phyloP scores from a whole-genome alignment of 306 rosid genomes.

The Gleditsia sinensis region DNA sequence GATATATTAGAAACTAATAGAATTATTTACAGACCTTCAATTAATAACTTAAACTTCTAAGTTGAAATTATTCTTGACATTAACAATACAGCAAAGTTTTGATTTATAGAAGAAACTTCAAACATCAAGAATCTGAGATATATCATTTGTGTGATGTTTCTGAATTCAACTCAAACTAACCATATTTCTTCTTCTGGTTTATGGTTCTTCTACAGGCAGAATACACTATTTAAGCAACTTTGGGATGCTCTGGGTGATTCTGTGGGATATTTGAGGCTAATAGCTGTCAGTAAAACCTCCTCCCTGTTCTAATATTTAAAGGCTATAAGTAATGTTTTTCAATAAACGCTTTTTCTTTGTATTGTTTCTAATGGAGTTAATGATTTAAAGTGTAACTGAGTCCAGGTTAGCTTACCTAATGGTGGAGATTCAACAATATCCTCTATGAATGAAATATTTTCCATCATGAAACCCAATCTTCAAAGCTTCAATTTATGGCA shows the following conservation, averaged over 20 bases:
- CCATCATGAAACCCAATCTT: conserved; percentile 68
- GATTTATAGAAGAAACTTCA: conserved; percentile 10
- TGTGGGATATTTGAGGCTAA: conserved; percentile 52
- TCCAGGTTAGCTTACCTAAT: conserved; percentile 90
- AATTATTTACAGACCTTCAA: not conserved
- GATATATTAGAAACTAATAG: too few species aligned
- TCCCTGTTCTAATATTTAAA: not conserved
- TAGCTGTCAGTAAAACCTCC: conserved; percentile 64
- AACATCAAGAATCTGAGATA: conserved; percentile 12
- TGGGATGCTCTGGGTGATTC: conserved; percentile 81
- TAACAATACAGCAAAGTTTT: not conserved
- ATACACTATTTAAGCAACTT: conserved; percentile 58
- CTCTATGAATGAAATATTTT: conserved; percentile 71
- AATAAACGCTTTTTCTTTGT: not conserved
- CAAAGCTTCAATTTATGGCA: conserved; percentile 82
- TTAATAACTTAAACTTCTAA: not conserved
- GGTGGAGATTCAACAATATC: conserved; percentile 64
- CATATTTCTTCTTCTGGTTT: conserved; percentile 15
- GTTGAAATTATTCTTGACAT: not conserved
- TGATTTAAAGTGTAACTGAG: not conserved
- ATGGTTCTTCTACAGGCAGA: conserved; percentile 49
- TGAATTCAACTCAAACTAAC: conserved; percentile 13
- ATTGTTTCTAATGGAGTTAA: conserved; percentile 18
- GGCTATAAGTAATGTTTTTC: not conserved
- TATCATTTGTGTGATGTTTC: not conserved